These are phyloP conservation scores for Nemania bipapillata DNA, from an alignment of 2,329 filamentous ascomycete species.

Conservation along the genomic window DNA sequence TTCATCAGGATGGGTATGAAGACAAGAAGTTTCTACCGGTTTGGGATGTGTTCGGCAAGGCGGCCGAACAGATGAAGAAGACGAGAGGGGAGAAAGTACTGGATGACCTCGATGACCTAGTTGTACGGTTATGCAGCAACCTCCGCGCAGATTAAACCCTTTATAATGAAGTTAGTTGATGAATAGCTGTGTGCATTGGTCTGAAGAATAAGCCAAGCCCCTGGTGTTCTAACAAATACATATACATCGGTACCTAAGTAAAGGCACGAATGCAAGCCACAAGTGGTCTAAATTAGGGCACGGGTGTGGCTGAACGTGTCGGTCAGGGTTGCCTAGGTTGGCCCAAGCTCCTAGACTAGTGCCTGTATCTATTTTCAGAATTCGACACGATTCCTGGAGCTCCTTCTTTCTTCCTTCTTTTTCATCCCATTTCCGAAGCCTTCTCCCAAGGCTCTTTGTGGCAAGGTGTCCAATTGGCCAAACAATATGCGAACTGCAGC, in stretches of 20 bases:
- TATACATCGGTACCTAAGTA: too few relatives aligned
- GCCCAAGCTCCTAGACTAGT: constrained; percentile 30
- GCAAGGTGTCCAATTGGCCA: constrained; percentile 42
- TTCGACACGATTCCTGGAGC: constrained; percentile 42
- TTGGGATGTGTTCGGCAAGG: neutral
- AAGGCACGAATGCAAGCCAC: too few relatives aligned
- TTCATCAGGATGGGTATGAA: neutral
- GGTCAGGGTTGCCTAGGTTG: constrained; percentile 15
- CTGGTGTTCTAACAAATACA: too few relatives aligned
- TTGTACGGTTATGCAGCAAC: too few relatives aligned
- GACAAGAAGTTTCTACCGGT: neutral
- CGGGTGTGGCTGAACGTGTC: neutral
- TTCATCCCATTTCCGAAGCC: constrained; percentile 32
- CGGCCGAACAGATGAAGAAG: too few relatives aligned
- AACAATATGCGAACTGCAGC: constrained; percentile 47
- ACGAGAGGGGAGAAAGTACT: too few relatives aligned
- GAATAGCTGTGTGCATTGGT: too few relatives aligned
- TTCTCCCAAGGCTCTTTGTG: constrained; percentile 10
- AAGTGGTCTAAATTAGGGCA: constrained; percentile 23
- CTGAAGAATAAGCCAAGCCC: too few relatives aligned
- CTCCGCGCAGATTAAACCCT: too few relatives aligned
- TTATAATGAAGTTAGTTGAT: too few relatives aligned
- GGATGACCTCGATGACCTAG: too few relatives aligned
- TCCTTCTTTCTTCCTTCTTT: constrained; percentile 36
- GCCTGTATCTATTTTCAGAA: constrained; percentile 25